Evolutionary conservation across 176 grass and related monocot species (phyloP).

Genomic region (Oryza brachyantha): DNA sequence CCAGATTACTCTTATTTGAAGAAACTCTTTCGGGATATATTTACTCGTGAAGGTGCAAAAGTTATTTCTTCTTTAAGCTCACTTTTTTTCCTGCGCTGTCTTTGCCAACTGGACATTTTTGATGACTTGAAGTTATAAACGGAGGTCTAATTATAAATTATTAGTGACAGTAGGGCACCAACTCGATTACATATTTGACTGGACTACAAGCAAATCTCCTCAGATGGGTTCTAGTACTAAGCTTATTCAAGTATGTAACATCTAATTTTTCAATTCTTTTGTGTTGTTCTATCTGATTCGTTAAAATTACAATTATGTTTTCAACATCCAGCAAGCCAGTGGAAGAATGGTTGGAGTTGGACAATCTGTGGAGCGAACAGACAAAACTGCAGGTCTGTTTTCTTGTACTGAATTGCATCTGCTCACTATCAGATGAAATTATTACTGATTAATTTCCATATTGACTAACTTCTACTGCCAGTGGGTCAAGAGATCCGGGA

Average conservation of each 20-base stretch:
- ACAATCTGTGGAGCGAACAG: conserved; percentile 55
- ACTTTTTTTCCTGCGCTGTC: neutral
- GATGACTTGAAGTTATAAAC: neutral
- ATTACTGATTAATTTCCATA: neutral
- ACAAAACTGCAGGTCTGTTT: conserved; percentile 56
- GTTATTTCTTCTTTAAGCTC: neutral
- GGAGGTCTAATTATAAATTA: conserved; percentile 6
- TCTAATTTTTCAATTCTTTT: conserved; percentile 5
- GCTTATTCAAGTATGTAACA: conserved; percentile 52
- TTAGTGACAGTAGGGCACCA: conserved; percentile 60
- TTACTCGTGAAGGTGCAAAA: conserved; percentile 76
- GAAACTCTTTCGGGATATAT: conserved; percentile 83
- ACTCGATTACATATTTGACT: conserved; percentile 95
- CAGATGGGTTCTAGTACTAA: conserved; percentile 57
- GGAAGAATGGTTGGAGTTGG: conserved; percentile 58
- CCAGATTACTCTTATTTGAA: conserved; percentile 92
- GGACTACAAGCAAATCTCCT: conserved; percentile 78
- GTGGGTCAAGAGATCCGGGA: conserved; percentile 91
- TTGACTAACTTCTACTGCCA: conserved; percentile 25
- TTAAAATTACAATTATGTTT: conserved; percentile 10
- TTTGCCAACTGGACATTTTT: neutral
- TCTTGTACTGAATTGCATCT: conserved; percentile 15
- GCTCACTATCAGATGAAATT: neutral
- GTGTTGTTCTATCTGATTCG: conserved; percentile 5
- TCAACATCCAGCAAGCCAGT: conserved; percentile 46